phyloP scores from a whole-genome alignment of 257 asterid species.

The Capsicum chinense region DNA sequence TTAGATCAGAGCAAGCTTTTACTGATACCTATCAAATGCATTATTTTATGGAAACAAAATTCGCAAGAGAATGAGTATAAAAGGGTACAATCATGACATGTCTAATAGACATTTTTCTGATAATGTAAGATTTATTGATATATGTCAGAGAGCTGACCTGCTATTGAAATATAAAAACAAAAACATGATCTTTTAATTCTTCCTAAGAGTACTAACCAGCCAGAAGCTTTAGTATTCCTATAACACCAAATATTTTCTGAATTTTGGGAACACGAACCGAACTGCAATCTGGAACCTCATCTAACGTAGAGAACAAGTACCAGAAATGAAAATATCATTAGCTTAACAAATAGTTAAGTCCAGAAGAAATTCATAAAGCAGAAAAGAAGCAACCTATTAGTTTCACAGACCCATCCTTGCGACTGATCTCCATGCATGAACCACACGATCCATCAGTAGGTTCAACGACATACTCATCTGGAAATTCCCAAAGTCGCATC shows the following conservation, averaged over 20 bases:
- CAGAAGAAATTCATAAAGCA: neutral
- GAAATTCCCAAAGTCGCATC: conserved; percentile 93
- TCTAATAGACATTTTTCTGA: neutral
- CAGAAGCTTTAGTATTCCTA: conserved; percentile 78
- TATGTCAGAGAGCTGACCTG: neutral
- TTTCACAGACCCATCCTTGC: conserved; percentile 63
- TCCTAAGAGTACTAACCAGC: conserved; percentile 57
- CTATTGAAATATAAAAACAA: neutral
- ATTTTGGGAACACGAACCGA: conserved; percentile 68
- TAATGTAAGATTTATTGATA: neutral
- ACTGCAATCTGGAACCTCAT: conserved; percentile 61
- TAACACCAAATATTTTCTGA: conserved; percentile 73
- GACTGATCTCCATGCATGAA: conserved; percentile 65
- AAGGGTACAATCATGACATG: neutral
- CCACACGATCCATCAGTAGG: conserved; percentile 87
- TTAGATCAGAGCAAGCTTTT: conserved; percentile 17
- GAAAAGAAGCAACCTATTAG: conserved; percentile 50
- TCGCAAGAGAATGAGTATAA: neutral
- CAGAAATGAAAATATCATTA: neutral
- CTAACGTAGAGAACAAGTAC: conserved; percentile 41
- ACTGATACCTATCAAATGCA: neutral
- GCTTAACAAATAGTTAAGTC: conserved; percentile 12
- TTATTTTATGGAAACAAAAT: conserved; percentile 8
- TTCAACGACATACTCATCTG: conserved; percentile 78
- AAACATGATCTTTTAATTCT: neutral